Base-by-base conservation (phyloP, 352 stramenopile genomes). In the Phytophthora colocasiae region DNA sequence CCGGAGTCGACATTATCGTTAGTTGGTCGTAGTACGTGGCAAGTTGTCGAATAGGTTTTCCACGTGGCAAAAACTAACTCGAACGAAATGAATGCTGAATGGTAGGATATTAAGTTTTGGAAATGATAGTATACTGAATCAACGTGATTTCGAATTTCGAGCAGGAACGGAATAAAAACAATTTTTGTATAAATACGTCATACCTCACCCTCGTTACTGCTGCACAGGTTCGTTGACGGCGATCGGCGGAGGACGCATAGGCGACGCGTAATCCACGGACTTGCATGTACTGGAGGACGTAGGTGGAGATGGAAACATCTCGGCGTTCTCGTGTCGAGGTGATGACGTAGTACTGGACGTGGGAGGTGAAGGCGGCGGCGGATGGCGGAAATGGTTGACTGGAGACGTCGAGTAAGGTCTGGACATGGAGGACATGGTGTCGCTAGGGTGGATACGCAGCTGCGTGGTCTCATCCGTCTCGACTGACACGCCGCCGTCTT, bases 351-450 rank as follows among this genome's bases (percentile, higher is more conserved):
- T 74, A 26, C 69, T 83, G 38, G 68, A 78, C 24, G 70, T 77
- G 26, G 74, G 72, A 3, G 68, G 46, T 6, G 74, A 65, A 4
- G 68, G 70, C n/a, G 81, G 77, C 22, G 78, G 81, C 10, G 76
- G 66, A 17, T 85, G 75, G 32, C 81, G 75, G 36, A 89, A 90
- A 52, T 92, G 83, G 62, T 89, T 86, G 53, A 89, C 62, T 0
- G 83, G 83, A 9, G 81, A 92, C 40, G 81, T 83, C 50, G 77
- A 72, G 47, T 89, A 89, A 12, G 81, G 83, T 63, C 67, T 72
- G 6, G 82, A 75, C 24, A 81, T 75, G 10, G 65, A 65, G 19
- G 75, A 77, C 19, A 89, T 63, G 10, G 67, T 73, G 38, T 85
- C 75, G 55, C 76, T 78, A 24, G 68, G 64, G 41, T 83, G 71